A percentile compares a stretch with the other conserved stretches of the same genome.
phyloP scores from a whole-genome alignment of 768 basidiomycete genomes.

The Trametes maxima region DNA sequence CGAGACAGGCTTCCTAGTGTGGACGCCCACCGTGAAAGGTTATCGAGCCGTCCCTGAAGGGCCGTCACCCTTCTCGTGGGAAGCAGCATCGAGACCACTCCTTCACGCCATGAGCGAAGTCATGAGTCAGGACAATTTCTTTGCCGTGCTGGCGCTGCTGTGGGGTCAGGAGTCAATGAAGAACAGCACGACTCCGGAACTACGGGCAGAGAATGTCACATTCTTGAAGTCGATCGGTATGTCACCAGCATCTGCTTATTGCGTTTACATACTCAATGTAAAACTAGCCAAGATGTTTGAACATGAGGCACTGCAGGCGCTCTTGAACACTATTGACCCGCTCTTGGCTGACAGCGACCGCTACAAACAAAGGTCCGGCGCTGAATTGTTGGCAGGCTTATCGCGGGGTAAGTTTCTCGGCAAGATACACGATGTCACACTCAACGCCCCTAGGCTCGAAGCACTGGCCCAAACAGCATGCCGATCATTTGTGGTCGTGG shows the following conservation, averaged over 20 bases:
- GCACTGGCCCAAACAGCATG: constrained; percentile 69
- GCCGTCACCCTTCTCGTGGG: constrained; percentile 52
- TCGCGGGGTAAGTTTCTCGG: constrained; percentile 58
- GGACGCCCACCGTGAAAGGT: constrained; percentile 65
- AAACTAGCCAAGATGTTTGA: constrained; percentile 68
- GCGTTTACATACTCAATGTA: constrained; percentile 11
- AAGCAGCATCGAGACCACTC: constrained; percentile 49
- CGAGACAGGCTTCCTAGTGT: constrained; percentile 76
- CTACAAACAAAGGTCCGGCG: constrained; percentile 84
- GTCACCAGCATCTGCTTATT: constrained; percentile 8
- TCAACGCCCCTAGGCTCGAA: constrained; percentile 60
- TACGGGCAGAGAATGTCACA: constrained; percentile 54
- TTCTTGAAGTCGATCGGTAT: constrained; percentile 54
- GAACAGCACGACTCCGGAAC: constrained; percentile 50
- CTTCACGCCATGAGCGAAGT: constrained; percentile 54
- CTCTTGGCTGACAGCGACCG: constrained; percentile 69
- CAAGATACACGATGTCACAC: constrained; percentile 9
- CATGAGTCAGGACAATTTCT: constrained; percentile 56
- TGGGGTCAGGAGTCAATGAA: constrained; percentile 84
- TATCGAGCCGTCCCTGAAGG: constrained; percentile 48
- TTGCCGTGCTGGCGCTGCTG: constrained; percentile 57
- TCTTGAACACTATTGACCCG: constrained; percentile 60
- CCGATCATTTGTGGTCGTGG: constrained; percentile 74
- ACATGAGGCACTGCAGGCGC: constrained; percentile 49
- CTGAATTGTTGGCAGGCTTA: constrained; percentile 72